Base-by-base conservation (phyloP, 1,284 basidiomycete genomes). In the Malassezia cuniculi region DNA sequence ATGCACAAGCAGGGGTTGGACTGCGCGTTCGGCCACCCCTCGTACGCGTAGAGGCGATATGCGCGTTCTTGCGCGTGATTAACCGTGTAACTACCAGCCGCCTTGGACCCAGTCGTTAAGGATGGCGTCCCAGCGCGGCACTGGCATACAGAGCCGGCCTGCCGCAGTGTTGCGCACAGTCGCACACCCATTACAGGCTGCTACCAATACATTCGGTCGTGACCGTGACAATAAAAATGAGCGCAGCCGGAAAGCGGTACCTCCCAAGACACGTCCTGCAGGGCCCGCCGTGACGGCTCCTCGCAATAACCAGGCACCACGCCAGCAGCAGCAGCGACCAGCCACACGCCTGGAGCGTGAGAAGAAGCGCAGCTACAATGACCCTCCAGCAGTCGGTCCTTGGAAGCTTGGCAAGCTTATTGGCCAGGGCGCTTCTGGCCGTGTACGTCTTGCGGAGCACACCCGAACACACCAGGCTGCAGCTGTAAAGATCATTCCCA, bases 401-500 rank as follows among this genome's bases (percentile, higher is more conserved):
- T 95, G 89, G 89, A 82, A 85, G 69, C 77, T 95, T 31, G 89
- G 89, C 31, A 78, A 83, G 65, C 84, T 83, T 4, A 82, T 95
- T 57, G 90, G 90, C 5, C 82, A 83, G 61, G 89, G 89, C 24
- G 81, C 79, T 56, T 84, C 80, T 59, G 55, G 55, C 39, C 81
- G 84, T 35, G 90, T 99, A 27, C 80, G 84, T 54, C 79, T 95
- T 45, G 89, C 86, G 11, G 75, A 85, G 45, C 85, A 97, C 68
- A 75, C 79, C 15, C 79, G 78, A 60, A 89, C 85, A 0, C 82
- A 82, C 10, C 79, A 90, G 69, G 81, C 81, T 60, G 87, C 90
- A 19, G 93, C 90, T 3, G 79, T 97, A 68, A 97, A 97, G 73
- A 95, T 97, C 54, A 81, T 97, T 21, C 83, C 86, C 25, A 90